Percentiles rank a stretch among this genome's conserved stretches.
These are phyloP conservation scores for Penicillium psychrofluorescens DNA, from an alignment of 495 filamentous ascomycete species.

Conservation along the genomic window DNA sequence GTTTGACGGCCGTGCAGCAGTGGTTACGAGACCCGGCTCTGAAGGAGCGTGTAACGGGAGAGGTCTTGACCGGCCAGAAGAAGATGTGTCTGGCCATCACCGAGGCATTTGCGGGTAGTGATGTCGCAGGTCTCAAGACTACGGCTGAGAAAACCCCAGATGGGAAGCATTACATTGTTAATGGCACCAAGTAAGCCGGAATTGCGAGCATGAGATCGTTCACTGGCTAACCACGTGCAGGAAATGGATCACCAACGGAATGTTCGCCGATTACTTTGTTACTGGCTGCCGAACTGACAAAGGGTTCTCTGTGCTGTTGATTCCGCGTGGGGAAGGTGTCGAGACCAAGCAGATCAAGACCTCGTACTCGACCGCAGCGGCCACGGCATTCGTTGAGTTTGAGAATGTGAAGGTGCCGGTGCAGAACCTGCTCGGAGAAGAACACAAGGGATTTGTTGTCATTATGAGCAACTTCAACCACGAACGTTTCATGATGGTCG, in stretches of 20 bases:
- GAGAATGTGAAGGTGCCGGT: conserved; percentile 82
- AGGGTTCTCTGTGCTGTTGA: conserved; percentile 71
- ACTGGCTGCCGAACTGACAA: conserved; percentile 75
- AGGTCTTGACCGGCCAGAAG: conserved; percentile 75
- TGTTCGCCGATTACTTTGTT: conserved; percentile 79
- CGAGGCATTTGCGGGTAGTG: conserved; percentile 82
- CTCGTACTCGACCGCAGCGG: conserved; percentile 71
- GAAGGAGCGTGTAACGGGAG: conserved; percentile 57
- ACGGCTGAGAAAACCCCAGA: conserved; percentile 76
- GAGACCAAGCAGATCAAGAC: conserved; percentile 83
- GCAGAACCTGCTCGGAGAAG: conserved; percentile 71
- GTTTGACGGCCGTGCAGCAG: conserved; percentile 73
- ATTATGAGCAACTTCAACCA: conserved; percentile 86
- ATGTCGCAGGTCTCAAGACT: conserved; percentile 76
- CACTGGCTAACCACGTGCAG: conserved; percentile 6
- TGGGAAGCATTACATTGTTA: conserved; percentile 78
- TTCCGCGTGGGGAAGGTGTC: conserved; percentile 59
- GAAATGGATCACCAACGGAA: conserved; percentile 93
- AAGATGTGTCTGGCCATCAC: conserved; percentile 85
- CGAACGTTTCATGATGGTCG: conserved; percentile 66
- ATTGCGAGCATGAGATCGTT: not conserved
- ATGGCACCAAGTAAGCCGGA: conserved; percentile 62
- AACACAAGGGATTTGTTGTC: conserved; percentile 84
- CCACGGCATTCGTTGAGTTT: conserved; percentile 74
- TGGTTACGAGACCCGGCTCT: conserved; percentile 62